phyloP scores from a whole-genome alignment of 345 rosid genomes.

The Euphorbia tirucalli region DNA sequence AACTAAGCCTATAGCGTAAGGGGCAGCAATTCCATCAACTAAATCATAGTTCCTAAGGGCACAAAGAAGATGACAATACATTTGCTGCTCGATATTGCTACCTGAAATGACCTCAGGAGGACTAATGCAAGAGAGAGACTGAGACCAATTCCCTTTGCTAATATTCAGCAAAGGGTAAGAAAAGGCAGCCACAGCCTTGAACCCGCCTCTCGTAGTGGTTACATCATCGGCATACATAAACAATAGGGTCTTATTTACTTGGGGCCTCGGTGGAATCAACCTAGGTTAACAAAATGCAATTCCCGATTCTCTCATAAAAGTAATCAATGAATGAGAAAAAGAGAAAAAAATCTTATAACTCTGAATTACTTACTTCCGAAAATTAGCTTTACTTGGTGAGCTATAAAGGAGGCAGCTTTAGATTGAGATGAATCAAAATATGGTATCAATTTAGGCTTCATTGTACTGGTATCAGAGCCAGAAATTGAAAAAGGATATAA shows the following conservation, averaged over 20 bases:
- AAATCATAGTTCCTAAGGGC: conserved; percentile 38
- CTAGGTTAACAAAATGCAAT: conserved; percentile 20
- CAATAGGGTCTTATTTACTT: conserved; percentile 29
- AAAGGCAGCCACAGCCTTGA: conserved; percentile 50
- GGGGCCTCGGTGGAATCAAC: conserved; percentile 39
- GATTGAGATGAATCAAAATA: conserved; percentile 43
- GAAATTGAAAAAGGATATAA: no score
- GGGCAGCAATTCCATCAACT: conserved; percentile 40
- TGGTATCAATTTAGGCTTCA: conserved; percentile 50
- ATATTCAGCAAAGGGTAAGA: conserved; percentile 34
- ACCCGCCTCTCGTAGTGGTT: conserved; percentile 40
- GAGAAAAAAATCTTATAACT: background rate
- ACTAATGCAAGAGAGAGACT: conserved; percentile 23
- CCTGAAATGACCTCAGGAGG: conserved; percentile 44
- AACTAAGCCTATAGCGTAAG: conserved; percentile 40
- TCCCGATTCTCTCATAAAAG: background rate
- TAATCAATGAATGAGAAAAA: background rate
- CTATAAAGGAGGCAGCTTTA: conserved; percentile 34
- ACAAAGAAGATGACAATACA: conserved; percentile 53
- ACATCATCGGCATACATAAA: conserved; percentile 36
- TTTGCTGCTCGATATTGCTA: conserved; percentile 38
- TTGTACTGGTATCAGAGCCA: conserved; percentile 44
- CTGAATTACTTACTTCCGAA: conserved; percentile 21
- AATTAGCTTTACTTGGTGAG: conserved; percentile 41
- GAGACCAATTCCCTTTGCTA: conserved; percentile 21